A percentile compares a stretch with the other conserved stretches of the same genome.
Conservation (phyloP, 1,284 basidiomycete genomes). For the Taiwanofungus camphoratus region DNA sequence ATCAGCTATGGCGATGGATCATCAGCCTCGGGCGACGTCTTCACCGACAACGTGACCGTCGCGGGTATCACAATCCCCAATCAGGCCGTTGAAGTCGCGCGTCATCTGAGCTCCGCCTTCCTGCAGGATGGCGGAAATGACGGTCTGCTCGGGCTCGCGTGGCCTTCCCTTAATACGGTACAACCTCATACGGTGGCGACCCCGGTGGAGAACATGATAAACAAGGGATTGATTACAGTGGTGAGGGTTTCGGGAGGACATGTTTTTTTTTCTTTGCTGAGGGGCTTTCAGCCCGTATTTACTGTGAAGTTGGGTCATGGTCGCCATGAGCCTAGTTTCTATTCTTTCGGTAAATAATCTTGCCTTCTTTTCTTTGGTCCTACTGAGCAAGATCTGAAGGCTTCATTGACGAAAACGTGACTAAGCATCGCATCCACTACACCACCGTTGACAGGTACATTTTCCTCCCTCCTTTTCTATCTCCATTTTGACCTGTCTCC, state of each 20-base stretch:
- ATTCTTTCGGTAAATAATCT: slow-evolving; percentile 28
- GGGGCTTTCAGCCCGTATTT: slow-evolving; percentile 22
- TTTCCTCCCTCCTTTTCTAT: slow-evolving; percentile 1
- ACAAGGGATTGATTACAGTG: slow-evolving; percentile 26
- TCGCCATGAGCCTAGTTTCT: slow-evolving; percentile 29
- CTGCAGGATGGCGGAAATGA: slow-evolving; percentile 31
- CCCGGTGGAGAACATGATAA: slow-evolving; percentile 34
- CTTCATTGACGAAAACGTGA: slow-evolving; percentile 27
- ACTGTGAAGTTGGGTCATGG: slow-evolving; percentile 30
- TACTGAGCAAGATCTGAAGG: slow-evolving; percentile 11
- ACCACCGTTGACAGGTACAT: slow-evolving; percentile 26
- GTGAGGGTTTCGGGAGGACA: slow-evolving; percentile 4
- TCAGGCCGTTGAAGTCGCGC: slow-evolving; percentile 33
- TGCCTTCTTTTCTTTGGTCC: not conserved
- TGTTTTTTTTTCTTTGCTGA: not conserved
- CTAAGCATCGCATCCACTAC: slow-evolving; percentile 23
- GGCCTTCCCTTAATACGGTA: slow-evolving; percentile 33
- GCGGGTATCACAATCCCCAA: slow-evolving; percentile 27
- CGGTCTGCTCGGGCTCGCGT: slow-evolving; percentile 31
- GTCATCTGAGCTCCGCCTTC: slow-evolving; percentile 31
- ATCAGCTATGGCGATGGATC: slow-evolving; percentile 37
- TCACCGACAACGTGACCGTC: slow-evolving; percentile 29
- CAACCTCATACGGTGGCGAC: slow-evolving; percentile 28
- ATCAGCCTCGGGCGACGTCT: slow-evolving; percentile 31
- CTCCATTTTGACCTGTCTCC: not conserved